Evolutionary conservation across 2,329 filamentous ascomycete genomes (phyloP), one percentile per base, ranked within the genome.

Genomic region (Diaporthe longicolla): DNA sequence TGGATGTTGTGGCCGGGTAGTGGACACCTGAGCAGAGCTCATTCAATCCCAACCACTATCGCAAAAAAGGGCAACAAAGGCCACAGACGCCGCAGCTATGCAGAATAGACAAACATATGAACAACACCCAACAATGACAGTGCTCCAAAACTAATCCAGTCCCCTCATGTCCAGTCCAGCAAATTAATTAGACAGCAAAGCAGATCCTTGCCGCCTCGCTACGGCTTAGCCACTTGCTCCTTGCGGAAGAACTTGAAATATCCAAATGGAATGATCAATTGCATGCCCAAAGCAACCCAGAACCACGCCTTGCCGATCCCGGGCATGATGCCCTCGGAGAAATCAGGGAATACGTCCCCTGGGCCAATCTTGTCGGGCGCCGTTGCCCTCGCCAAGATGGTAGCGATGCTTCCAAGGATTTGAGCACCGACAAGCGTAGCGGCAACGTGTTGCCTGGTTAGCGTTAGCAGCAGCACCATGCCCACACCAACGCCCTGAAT

Each of bases 401-500:
- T 93, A 9, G 88, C 89, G 8, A 89, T 81, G 9, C 88, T 89
- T 19, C 91, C 91, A 32, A 93, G 79, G 13, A 92, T 86, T 80
- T 93, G 91, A 4, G 90, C 90, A 2, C 84, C 85, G 55, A 92
- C 85, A 35, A 93, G 83, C 0, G 90, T 89, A 76, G 90, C 91
- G 65, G 89, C 86, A 73, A 92, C 90, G 78, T 93, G 91, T 80
- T 92, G 86, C 35, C 91, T 84, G 1, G 91, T 93, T 77, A 92
- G 81, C 0, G 91, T 93, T 78, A 92, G 89, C 40, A 93, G 82
- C 9, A 93, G 83, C 70, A 93, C 89, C 90, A 93, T 93, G 69
- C 91, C 91, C 70, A 93, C 88, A 1, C 91, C 91, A 2, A 93
- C 88, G 50, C 90, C 90, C 79, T 93, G 91, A 8, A 93, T 82